A percentile compares a stretch with the other conserved stretches of the same genome.
These are phyloP conservation scores for Chytriomyces confervae DNA, from an alignment of 192 early-diverging fungal species.

Conservation along the genomic window DNA sequence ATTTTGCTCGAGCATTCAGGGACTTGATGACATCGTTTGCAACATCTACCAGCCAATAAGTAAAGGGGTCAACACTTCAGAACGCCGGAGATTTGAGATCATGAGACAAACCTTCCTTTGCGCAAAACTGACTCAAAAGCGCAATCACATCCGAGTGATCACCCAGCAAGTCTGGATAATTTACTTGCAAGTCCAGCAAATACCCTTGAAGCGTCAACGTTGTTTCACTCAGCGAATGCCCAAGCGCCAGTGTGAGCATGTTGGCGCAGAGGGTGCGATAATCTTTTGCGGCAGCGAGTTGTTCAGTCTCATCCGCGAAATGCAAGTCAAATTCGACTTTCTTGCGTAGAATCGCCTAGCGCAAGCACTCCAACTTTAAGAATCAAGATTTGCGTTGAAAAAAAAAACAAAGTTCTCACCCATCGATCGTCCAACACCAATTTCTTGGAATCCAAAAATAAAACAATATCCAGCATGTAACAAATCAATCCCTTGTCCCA, in stretches of 20 bases:
- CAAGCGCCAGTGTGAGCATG: slow-evolving; percentile 46
- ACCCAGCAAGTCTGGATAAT: slow-evolving; percentile 48
- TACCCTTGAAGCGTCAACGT: slow-evolving; percentile 54
- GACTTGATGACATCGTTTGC: slow-evolving; percentile 48
- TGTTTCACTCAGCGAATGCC: slow-evolving; percentile 50
- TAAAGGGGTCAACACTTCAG: not conserved
- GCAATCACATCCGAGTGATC: slow-evolving; percentile 45
- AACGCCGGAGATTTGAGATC: not conserved
- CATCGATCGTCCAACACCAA: slow-evolving; percentile 16
- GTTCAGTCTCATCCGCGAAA: slow-evolving; percentile 50
- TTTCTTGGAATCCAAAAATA: slow-evolving; percentile 68
- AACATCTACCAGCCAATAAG: slow-evolving; percentile 28
- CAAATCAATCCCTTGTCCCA: slow-evolving; percentile 73
- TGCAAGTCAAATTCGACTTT: slow-evolving; percentile 40
- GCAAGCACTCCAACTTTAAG: not conserved
- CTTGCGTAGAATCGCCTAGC: slow-evolving; percentile 26
- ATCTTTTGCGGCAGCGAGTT: slow-evolving; percentile 36
- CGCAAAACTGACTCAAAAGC: slow-evolving; percentile 51
- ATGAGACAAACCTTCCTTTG: slow-evolving; percentile 45
- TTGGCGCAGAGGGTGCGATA: slow-evolving; percentile 40
- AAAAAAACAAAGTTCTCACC: slow-evolving; percentile 35
- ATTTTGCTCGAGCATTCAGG: slow-evolving; percentile 45
- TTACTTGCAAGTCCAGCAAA: slow-evolving; percentile 54
- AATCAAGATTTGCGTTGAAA: not conserved
- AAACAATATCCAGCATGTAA: slow-evolving; percentile 82